Evolutionary conservation across 805 yeast species (phyloP).

Genomic region (Candida michaelii): DNA sequence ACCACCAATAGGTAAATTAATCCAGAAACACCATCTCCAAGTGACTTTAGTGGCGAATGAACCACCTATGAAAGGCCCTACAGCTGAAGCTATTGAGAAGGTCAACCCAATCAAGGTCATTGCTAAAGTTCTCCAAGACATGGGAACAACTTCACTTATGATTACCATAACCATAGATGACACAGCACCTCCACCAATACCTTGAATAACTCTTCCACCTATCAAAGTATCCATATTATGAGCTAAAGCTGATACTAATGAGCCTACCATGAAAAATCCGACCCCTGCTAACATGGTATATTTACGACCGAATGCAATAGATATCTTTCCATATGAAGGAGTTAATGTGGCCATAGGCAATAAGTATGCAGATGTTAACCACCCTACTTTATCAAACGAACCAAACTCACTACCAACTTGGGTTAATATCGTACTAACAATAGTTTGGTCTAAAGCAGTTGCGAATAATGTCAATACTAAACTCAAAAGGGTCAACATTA

Average conservation of each 20-base stretch:
- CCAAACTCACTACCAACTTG: conserved; percentile 50
- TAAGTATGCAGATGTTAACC: conserved; percentile 58
- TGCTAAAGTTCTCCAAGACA: conserved; percentile 37
- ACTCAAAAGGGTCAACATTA: conserved; percentile 26
- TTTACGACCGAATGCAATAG: conserved; percentile 60
- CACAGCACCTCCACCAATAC: conserved; percentile 71
- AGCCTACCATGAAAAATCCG: conserved; percentile 59
- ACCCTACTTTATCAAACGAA: conserved; percentile 52
- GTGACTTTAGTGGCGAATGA: conserved; percentile 55
- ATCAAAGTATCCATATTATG: conserved; percentile 58
- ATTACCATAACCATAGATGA: conserved; percentile 58
- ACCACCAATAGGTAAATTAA: conserved; percentile 69
- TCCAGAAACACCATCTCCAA: conserved; percentile 81
- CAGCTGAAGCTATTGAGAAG: conserved; percentile 50
- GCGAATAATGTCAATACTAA: conserved; percentile 33
- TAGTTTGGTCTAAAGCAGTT: conserved; percentile 60
- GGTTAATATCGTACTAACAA: conserved; percentile 51
- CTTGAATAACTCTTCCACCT: conserved; percentile 70
- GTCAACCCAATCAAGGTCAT: conserved; percentile 41
- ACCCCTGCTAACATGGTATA: conserved; percentile 48
- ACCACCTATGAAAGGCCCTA: conserved; percentile 70
- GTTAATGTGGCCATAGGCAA: conserved; percentile 54
- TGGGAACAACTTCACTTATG: conserved; percentile 54
- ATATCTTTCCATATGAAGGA: conserved; percentile 57
- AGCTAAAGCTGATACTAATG: conserved; percentile 57